Base-by-base conservation (phyloP, 805 yeast species). In the Nakazawaea wickerhamii region DNA sequence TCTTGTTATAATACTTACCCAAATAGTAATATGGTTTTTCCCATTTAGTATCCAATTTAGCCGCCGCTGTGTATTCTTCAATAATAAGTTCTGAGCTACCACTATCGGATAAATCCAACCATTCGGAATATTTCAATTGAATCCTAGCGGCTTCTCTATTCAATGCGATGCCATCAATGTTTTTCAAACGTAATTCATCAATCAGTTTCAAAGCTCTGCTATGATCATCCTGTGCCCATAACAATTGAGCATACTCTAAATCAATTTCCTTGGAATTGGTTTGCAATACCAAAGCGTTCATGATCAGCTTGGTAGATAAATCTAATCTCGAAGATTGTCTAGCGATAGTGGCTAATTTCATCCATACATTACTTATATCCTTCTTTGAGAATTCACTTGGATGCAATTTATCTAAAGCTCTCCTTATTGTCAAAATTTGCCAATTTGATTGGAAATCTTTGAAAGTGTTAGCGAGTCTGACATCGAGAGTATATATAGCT, bases 201-300 rank as follows among this genome's bases (percentile, higher is more conserved):
- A 43, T 37, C 17, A 32, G 60, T 40, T 83, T 79, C 34, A 91
- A 70, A 0, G 98, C 98, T 50, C 88, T 82, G 19, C 89, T 75
- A 46, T 78, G 86, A 48, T 88, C 95, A 1, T 95, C 96, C 55
- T 85, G 87, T 3, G 79, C 82, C 97, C 98, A 91, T 30, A 88
- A 60, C 7, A 93, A 68, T 44, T 84, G 80, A 0, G 96, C 82
- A 58, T 84, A 82, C 56, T 89, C 95, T 30, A 84, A 61, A 45
- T 81, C 82, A 5, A 84, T 81, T 19, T 66, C 65, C 5, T 66
- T 61, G 9, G 65, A 67, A 14, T 41, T 30, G 11, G 11, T 28
- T 18, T 34, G 36, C 13, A 63, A 55, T 2, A 66, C 61, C 60
- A 76, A 64, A 1, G 87, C 88, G 52, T 77, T 70, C 55, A 84